phyloP scores from a whole-genome alignment of 192 early-diverging fungal species.

The Kickxella alabastrina region DNA sequence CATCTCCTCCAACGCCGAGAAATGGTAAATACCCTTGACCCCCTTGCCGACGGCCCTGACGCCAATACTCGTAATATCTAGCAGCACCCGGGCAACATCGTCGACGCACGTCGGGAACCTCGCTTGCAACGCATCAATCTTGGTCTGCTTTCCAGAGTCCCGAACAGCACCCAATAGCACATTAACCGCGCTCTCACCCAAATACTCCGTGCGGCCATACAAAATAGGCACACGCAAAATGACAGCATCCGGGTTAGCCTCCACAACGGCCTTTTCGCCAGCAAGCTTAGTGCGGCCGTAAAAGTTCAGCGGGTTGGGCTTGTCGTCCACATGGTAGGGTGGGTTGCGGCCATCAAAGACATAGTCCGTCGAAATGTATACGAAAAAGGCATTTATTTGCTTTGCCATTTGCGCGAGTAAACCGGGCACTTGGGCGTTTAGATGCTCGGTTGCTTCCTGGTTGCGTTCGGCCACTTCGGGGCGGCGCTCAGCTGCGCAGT shows the following conservation, averaged over 20 bases:
- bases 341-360: conserved; percentile 87
- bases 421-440: conserved; percentile 67
- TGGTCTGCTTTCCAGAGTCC: conserved; percentile 17
- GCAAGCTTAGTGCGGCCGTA: conserved; percentile 80
- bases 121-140: conserved; percentile 66
- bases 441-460: conserved; percentile 53
- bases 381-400: conserved; percentile 54
- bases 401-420: conserved; percentile 55
- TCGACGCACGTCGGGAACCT: conserved; percentile 82
- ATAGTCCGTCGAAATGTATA: conserved; percentile 89
- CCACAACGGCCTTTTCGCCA: conserved; percentile 64
- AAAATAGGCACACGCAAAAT: conserved; percentile 80
- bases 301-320: conserved; percentile 74
- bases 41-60: conserved; percentile 2
- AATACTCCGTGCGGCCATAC: conserved; percentile 63
- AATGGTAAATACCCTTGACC: conserved; percentile 33
- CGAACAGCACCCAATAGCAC: conserved; percentile 61
- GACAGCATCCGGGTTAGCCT: conserved; percentile 54
- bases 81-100: conserved; percentile 67
- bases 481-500: conserved; percentile 83
- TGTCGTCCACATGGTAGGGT: conserved; percentile 67
- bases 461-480: conserved; percentile 77
- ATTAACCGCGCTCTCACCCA: conserved; percentile 75
- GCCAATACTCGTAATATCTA: conserved; percentile 55
- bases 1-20: conserved; percentile 29